Conservation (phyloP, 2,329 filamentous ascomycete species). For the Laburnicola sp. region DNA sequence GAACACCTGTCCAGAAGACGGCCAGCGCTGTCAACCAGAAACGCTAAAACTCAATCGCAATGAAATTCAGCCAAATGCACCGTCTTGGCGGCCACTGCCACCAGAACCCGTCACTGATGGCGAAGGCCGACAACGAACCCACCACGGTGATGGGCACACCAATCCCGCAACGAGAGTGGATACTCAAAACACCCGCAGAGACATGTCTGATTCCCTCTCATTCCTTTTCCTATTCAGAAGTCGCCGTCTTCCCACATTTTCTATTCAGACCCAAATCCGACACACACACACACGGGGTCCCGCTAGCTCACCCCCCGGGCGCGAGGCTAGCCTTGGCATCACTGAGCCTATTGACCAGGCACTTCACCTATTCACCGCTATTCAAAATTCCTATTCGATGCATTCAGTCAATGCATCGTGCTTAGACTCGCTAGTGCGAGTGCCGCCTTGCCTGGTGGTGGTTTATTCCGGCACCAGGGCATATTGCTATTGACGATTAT, state of each 20-base stretch:
- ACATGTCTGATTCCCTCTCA: slow-evolving; percentile 18
- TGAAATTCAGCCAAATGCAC: no score
- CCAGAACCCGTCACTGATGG: no score
- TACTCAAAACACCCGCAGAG: slow-evolving; percentile 1
- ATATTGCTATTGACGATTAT: neutral
- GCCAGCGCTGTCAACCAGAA: no score
- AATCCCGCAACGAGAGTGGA: no score
- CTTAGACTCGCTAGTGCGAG: neutral
- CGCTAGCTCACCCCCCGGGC: slow-evolving; percentile 11
- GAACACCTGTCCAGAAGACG: no score
- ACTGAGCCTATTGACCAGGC: neutral
- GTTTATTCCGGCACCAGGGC: neutral
- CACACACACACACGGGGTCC: slow-evolving; percentile 19
- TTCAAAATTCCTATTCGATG: no score
- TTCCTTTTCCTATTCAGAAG: slow-evolving; percentile 28
- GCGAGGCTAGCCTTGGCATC: neutral
- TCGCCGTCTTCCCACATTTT: slow-evolving; percentile 15
- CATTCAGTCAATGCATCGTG: neutral
- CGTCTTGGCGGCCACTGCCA: no score
- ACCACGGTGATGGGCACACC: no score
- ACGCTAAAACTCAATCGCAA: no score
- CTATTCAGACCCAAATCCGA: slow-evolving; percentile 43
- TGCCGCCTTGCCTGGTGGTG: neutral
- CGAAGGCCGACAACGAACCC: no score
- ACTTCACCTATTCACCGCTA: no score